These are phyloP conservation scores for Exophiala lecanii-corni DNA, from an alignment of 2,329 filamentous ascomycete species.

Conservation along the genomic window DNA sequence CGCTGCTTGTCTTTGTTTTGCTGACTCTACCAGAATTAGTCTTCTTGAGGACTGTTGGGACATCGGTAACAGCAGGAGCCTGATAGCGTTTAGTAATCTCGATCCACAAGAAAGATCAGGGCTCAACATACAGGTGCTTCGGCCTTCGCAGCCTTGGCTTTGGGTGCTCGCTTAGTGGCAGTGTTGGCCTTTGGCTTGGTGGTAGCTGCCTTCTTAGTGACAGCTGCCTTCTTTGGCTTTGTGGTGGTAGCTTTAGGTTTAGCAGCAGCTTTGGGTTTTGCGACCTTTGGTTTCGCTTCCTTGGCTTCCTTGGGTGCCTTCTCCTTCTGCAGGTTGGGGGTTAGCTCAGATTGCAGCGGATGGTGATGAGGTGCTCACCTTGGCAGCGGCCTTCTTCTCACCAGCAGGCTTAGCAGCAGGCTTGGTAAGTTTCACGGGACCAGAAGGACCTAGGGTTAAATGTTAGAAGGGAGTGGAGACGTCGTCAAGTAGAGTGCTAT, in stretches of 20 bases:
- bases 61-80: conserved; percentile 65
- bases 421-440: conserved; percentile 88
- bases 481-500: conserved; percentile 40
- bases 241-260: conserved; percentile 44
- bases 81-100: conserved; percentile 32
- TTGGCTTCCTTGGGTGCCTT: conserved; percentile 26
- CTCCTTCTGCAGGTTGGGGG: conserved; percentile 24
- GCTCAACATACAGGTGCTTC: conserved; percentile 26
- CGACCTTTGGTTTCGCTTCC: conserved; percentile 31
- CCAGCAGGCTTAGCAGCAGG: conserved; percentile 54
- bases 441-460: conserved; percentile 62
- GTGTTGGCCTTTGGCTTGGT: conserved; percentile 51
- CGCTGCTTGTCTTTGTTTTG: conserved; percentile 54
- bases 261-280: conserved; percentile 33
- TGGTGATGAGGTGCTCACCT: conserved; percentile 26
- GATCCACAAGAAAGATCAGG: background rate
- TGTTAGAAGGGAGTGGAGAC: too few species aligned
- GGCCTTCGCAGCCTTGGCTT: conserved; percentile 27
- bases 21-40: conserved; percentile 83
- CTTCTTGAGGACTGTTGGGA: conserved; percentile 67
- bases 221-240: conserved; percentile 46
- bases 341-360: background rate
- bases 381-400: conserved; percentile 36
- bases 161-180: conserved; percentile 37
- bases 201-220: conserved; percentile 51